These are phyloP conservation scores for Herpotrichia juniperi DNA, from an alignment of 2,329 filamentous ascomycete species.

Conservation along the genomic window DNA sequence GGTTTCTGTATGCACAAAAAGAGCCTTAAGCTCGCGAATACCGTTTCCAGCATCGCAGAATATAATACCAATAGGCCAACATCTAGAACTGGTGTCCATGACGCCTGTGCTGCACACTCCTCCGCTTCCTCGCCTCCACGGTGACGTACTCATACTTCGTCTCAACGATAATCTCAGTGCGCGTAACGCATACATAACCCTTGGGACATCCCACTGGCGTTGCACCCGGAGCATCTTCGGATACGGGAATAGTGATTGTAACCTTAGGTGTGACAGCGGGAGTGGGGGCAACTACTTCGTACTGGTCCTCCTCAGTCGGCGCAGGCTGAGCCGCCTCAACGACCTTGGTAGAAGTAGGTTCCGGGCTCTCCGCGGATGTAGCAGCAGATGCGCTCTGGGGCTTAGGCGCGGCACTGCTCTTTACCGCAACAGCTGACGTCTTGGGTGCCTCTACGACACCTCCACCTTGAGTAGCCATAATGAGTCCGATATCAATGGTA, in stretches of 20 bases:
- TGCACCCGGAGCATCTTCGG: conserved; percentile 24
- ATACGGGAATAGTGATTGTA: conserved; percentile 18
- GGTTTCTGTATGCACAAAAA: neutral
- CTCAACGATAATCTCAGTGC: conserved; percentile 22
- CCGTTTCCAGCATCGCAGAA: conserved; percentile 6
- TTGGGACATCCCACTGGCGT: conserved; percentile 24
- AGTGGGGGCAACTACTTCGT: neutral
- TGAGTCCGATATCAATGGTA: conserved; percentile 36
- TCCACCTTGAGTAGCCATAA: conserved; percentile 23
- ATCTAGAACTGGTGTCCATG: conserved; percentile 6
- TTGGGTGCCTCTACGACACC: conserved; percentile 4
- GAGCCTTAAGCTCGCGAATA: conserved; percentile 3
- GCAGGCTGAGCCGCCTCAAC: conserved; percentile 4
- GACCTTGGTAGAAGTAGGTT: conserved; percentile 4
- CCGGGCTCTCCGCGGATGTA: conserved; percentile 7
- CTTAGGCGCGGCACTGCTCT: conserved; percentile 10
- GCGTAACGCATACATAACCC: conserved; percentile 32
- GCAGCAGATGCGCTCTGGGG: conserved; percentile 14
- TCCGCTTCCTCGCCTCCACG: conserved; percentile 21
- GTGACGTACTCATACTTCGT: conserved; percentile 36
- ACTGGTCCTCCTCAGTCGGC: conserved; percentile 3
- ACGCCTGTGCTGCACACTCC: conserved; percentile 12
- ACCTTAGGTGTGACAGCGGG: conserved; percentile 11
- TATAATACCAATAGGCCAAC: neutral
- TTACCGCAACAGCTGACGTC: conserved; percentile 4